Conservation (phyloP, 768 basidiomycete species). For the Hortiboletus flavorubellus region DNA sequence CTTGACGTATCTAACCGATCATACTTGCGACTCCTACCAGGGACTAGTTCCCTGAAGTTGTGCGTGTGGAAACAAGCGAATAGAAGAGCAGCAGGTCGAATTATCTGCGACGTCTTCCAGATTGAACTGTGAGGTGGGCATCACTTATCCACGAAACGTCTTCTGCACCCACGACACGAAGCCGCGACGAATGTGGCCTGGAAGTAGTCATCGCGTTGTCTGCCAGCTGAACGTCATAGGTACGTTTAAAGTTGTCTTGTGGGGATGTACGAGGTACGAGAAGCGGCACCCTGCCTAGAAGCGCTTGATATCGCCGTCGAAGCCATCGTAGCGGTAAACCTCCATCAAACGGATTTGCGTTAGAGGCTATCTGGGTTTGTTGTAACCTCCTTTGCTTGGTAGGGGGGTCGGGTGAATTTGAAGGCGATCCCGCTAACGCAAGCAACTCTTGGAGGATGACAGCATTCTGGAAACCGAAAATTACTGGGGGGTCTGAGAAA, state of each 20-base stretch:
- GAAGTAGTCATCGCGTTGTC: conserved; percentile 27
- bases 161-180: conserved; percentile 25
- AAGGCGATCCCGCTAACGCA: conserved; percentile 37
- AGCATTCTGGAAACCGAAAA: conserved; percentile 41
- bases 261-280: conserved; percentile 35
- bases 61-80: not conserved
- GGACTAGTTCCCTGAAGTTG: not conserved
- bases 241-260: conserved; percentile 2
- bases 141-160: conserved; percentile 37
- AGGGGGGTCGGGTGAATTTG: conserved; percentile 29
- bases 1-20: conserved; percentile 20
- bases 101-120: conserved; percentile 2
- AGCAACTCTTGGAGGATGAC: conserved; percentile 46
- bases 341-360: conserved; percentile 17
- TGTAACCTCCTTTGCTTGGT: conserved; percentile 21
- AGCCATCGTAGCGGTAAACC: conserved; percentile 31
- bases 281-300: conserved; percentile 60
- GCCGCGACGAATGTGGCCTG: conserved; percentile 15
- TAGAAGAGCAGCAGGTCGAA: not conserved
- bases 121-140: not conserved
- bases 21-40: conserved; percentile 6
- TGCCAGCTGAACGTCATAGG: conserved; percentile 33
- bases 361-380: not conserved
- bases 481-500: conserved; percentile 28
- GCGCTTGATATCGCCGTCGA: conserved; percentile 51